Percentiles rank a stretch among this genome's conserved stretches.
Conservation (phyloP, 2,329 filamentous ascomycete genomes). For the Beauveria medogensis region DNA sequence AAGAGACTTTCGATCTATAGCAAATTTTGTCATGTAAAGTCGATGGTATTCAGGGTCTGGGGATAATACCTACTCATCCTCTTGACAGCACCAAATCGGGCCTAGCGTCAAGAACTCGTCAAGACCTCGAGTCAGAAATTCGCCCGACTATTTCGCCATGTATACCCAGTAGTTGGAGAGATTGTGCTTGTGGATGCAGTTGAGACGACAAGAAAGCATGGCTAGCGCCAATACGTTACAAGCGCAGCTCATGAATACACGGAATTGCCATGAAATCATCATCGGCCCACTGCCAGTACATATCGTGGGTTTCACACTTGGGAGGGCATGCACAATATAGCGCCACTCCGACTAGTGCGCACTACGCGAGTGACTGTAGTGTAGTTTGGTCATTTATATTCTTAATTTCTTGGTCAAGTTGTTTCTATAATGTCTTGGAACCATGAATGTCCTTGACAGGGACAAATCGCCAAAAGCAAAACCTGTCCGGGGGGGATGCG, state of each 20-base stretch:
- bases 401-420: no score
- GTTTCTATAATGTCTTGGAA: no score
- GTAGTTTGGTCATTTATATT: no score
- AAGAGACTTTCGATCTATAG: neutral
- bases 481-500: neutral
- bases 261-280: conserved; percentile 6
- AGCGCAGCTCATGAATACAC: conserved; percentile 22
- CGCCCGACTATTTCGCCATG: conserved; percentile 11
- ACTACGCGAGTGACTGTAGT: no score
- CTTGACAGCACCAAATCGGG: neutral
- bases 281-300: neutral
- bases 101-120: neutral
- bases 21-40: neutral
- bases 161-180: neutral
- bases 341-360: no score
- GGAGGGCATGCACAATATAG: no score
- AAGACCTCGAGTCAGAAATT: neutral
- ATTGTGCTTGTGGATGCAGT: conserved; percentile 13
- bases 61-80: neutral
- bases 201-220: conserved; percentile 21
- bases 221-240: conserved; percentile 22
- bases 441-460: neutral
- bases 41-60: neutral
- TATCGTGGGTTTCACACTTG: no score
- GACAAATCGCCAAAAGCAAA: neutral